A percentile compares a stretch with the other conserved stretches of the same genome.
Evolutionary conservation across 164 flowering plant species (phyloP).

Genomic region (Nymphaea thermarum): DNA sequence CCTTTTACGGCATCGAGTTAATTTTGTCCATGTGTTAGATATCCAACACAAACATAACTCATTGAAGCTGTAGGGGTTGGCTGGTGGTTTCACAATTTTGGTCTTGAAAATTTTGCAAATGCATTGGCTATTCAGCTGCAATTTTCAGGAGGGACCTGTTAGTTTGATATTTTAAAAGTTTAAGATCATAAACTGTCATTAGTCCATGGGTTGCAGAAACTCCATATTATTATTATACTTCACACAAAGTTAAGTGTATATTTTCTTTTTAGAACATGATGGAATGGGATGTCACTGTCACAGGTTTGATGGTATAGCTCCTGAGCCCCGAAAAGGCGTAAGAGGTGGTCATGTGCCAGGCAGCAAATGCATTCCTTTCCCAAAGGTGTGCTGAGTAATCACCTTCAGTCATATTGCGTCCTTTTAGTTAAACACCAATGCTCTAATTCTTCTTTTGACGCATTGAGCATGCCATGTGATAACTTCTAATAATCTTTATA

Average conservation of each 20-base stretch:
- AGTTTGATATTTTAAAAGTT: too few species aligned
- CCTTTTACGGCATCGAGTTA: too few species aligned
- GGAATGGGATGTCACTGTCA: neutral
- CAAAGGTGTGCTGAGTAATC: constrained; percentile 34
- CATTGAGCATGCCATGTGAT: neutral
- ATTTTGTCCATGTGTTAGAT: too few species aligned
- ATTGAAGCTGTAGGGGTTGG: too few species aligned
- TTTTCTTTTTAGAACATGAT: neutral
- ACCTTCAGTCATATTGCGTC: neutral
- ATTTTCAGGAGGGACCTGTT: too few species aligned
- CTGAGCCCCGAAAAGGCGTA: constrained; percentile 92
- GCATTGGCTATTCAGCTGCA: too few species aligned
- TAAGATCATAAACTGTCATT: too few species aligned
- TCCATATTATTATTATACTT: too few species aligned
- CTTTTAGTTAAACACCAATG: neutral
- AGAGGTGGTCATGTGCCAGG: constrained; percentile 97
- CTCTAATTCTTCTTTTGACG: neutral
- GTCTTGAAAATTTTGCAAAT: too few species aligned
- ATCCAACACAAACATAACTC: too few species aligned
- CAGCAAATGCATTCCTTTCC: constrained; percentile 90
- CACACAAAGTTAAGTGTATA: neutral
- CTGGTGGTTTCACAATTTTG: too few species aligned
- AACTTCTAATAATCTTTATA: neutral
- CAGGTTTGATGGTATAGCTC: constrained; percentile 90
- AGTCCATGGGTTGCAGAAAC: too few species aligned